Evolutionary conservation across 1,284 basidiomycete species (phyloP), one percentile per base, ranked within the genome.

Genomic region (Ganoderma lucidum): DNA sequence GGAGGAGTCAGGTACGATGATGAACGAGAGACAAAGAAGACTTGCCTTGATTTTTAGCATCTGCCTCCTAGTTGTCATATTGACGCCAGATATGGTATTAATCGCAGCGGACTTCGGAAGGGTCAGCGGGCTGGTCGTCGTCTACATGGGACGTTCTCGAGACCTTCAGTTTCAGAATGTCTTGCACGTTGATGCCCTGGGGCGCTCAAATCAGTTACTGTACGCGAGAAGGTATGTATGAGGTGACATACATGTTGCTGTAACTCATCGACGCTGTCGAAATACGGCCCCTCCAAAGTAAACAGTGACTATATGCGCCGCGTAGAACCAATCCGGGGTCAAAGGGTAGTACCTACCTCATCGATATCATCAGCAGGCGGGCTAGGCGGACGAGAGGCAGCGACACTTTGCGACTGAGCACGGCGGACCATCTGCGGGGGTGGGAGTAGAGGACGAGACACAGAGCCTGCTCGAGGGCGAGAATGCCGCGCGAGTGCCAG

Each of bases 131-230:
- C 64, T 56, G 2, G 23, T 12, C 10, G 23, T 28, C 23, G 3
- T 53, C 23, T 53, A 12, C 48, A 53, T 28, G 23, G 12, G 48
- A 28, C 12, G 48, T 9, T 28, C 23, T 28, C 48, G 23, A 53
- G 62, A 93, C 94, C 83, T 97, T 97, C 73, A 98, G 89, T 81
- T 98, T 98, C 68, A 92, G 80, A 67, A 98, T 97, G 78, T 98
- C 96, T 82, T 96, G 94, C 41, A 96, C 91, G 73, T 97, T 97
- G 80, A 97, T 97, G 28, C 96, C 96, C 94, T 97, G 74, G 35
- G 30, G 35, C 32, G 23, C 53, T 69, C 62, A 70, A 65, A 65
- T 62, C 62, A 48, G 53, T 6, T 55, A 12, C 28, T 2, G 37
- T 37, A 23, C 48, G 41, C 12, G 19, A 41, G 12, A 39, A 56